Base-by-base conservation (phyloP, 179 eudicot genomes). In the Carnegiea gigantea region DNA sequence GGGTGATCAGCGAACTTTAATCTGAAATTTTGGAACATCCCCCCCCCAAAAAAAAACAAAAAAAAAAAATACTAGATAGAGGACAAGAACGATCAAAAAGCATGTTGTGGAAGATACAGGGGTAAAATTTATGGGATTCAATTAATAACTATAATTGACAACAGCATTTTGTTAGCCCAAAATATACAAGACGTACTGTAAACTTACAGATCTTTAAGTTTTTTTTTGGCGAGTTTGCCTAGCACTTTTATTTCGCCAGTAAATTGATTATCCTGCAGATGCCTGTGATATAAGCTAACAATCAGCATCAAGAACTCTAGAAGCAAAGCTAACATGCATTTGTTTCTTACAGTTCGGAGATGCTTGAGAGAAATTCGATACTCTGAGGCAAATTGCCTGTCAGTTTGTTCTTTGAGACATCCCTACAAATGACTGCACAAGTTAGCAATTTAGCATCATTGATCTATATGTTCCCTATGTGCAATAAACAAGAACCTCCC, bases 151-250 rank as follows among this genome's bases (percentile, higher is more conserved):
- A 28, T 20, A 65, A 73, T 20, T 43, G 46, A 65, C 30, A 80
- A 15, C 40, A 77, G 71, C 40, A 43, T 44, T 38, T 9, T 59
- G 24, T 21, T 2, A 38, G 43, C 28, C 36, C 26, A 36, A 10
- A 70, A 1, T 24, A 51, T 30, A 74, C 33, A 51, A 44, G 8
- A 85, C 5, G 62, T 68, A 36, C 54, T 15, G 64, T 64, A 40
- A 70, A 86, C 95, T 88, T 89, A 92, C 95, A 92, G 82, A 38
- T 92, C 91, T 21, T 86, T 79, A 65, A 92, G 88, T 74, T 89
- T 86, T 46, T 87, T 80, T 62, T 73, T 70, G 24, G 82, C 86
- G 21, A 92, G 83, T 68, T 60, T 62, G 23, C 77, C 85, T 18
- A 92, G 85, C 79, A 82, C 91, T 84, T 92, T 86, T 78, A 92